A percentile compares a stretch with the other conserved stretches of the same genome.
These are phyloP conservation scores for sorghum (Sorghum bicolor) DNA, from an alignment of 176 grass and related monocot species.

Conservation along the genomic window Sorghum_bicolor_NCBIv3 NC_012870.2:74502001-74502500, in stretches of 20 bases:
- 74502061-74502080: background rate
- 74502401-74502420: background rate
- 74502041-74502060: background rate
- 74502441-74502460: no score
- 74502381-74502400: background rate
- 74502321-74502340: conserved; percentile 1
- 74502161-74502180: conserved; percentile 29
- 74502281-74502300: conserved; percentile 19
- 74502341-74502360: background rate
- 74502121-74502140: no score
- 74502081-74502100: no score
- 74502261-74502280: background rate
- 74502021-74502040: background rate
- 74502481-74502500: no score
- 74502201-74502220: background rate
- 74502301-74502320: background rate
- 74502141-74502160: background rate
- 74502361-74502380: background rate
- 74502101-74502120: no score
- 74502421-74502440: no score
- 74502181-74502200: background rate
- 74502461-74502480: no score
- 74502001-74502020: background rate
- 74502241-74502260: background rate
- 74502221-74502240: background rate